Base-by-base conservation (phyloP, 495 filamentous ascomycete genomes). In the Pseudoneurospora amorphoporcata region DNA sequence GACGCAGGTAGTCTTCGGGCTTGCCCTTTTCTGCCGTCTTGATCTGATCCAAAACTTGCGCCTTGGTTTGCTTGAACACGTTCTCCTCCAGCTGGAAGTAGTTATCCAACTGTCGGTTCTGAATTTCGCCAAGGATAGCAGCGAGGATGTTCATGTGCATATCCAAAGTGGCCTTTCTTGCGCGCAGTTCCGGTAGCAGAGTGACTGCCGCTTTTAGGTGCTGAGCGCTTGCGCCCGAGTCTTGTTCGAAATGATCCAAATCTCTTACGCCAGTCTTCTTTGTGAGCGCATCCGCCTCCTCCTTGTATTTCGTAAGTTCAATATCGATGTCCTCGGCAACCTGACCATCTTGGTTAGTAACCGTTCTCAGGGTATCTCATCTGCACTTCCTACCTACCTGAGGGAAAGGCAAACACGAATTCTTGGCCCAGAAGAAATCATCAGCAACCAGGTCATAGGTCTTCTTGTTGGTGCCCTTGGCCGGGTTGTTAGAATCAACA, bases 381-480 rank as follows among this genome's bases (percentile, higher is more conserved):
- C 6, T 69, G 12, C 29, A 37, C 5, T 17, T 17, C 72, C 43
- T 68, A 77, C 78, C 75, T 9, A 98, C 96, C 76, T 98, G 92
- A 16, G 96, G 96, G 79, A 99, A 98, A 7, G 96, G 95, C 19
- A 91, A 85, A 32, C 92, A 89, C n/a, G 95, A 92, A 78, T 99
- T 98, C 75, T 92, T 92, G 73, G 89, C 89, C 96, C 96, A 99
- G 83, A 99, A 99, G 82, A 96, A 97, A 83, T 99, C 96, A 74
- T 91, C 96, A 65, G 92, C 87, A 39, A 88, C 95, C 23, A 99
- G 82, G 73, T 98, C 95, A 78, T 98, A 99, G 0, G 90, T 88
- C 79, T 92, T 93, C 79, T 93, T 98, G 3, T 88, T 89, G 6
- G 83, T 86, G 37, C 91, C 89, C 73, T 90, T 93, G 17, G 86